These are phyloP conservation scores for Aspergillus sp. DNA, from an alignment of 2,329 filamentous ascomycete species.

Conservation along the genomic window DNA sequence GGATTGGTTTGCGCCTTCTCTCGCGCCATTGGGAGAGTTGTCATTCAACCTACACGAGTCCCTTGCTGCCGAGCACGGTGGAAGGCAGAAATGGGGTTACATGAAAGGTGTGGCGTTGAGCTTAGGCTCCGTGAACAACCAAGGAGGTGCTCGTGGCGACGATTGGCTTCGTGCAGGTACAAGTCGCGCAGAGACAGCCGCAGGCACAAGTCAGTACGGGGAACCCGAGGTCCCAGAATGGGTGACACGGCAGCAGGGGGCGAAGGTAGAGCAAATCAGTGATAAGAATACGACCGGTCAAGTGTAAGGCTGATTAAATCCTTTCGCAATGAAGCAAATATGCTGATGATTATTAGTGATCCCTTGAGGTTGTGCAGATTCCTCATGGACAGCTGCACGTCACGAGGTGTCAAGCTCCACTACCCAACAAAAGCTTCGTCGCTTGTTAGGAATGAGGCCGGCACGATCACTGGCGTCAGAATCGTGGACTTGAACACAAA, in stretches of 20 bases:
- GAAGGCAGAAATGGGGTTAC: conserved; percentile 62
- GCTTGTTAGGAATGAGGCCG: conserved; percentile 53
- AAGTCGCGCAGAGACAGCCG: conserved; percentile 60
- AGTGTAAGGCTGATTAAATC: conserved; percentile 51
- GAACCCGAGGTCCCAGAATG: conserved; percentile 54
- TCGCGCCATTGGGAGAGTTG: conserved; percentile 63
- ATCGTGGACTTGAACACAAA: conserved; percentile 47
- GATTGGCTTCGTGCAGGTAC: conserved; percentile 69
- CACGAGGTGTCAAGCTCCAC: conserved; percentile 65
- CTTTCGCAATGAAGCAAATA: not conserved
- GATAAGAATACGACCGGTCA: conserved; percentile 64
- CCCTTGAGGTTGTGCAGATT: conserved; percentile 67
- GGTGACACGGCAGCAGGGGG: conserved; percentile 59
- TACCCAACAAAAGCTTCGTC: conserved; percentile 62
- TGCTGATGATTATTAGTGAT: conserved; percentile 52
- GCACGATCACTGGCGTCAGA: conserved; percentile 55
- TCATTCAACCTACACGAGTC: conserved; percentile 69
- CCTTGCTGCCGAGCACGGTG: conserved; percentile 63
- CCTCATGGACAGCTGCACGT: conserved; percentile 60
- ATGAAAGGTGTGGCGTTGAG: conserved; percentile 62
- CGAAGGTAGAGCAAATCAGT: conserved; percentile 63
- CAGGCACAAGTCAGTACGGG: conserved; percentile 38
- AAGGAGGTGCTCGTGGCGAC: conserved; percentile 52
- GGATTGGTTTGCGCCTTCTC: conserved; percentile 68
- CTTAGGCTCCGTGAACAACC: conserved; percentile 46